Evolutionary conservation across 2,329 filamentous ascomycete genomes (phyloP), one percentile per base, ranked within the genome.

Genomic region (Dactylellina haptotyla): DNA sequence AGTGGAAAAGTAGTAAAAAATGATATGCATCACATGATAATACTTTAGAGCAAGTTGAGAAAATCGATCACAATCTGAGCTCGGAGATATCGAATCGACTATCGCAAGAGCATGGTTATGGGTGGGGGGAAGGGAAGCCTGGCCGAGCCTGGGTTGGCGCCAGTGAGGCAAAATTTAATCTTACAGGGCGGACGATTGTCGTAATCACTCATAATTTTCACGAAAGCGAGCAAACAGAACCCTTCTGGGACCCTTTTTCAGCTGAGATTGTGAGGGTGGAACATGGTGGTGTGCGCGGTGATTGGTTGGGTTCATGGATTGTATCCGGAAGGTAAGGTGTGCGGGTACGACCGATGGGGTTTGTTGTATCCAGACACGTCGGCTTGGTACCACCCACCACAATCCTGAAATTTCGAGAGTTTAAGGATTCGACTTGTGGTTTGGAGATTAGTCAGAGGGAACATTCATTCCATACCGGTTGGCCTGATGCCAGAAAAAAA

Each of bases 301-400:
- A 66, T 66, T 66, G 62, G 62, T 28, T 37, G 12, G 51, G 16
- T 4, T 4, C 59, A 54, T 26, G 46, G 46, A 64, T 64, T 54
- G 37, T 41, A 54, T 64, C 46, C 45, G 16, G 25, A 26, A 45
- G 51, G 37, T n/a, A 51, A 54, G 48, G 58, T 39, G 39, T 56
- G 46, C 26, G 50, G 61, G 37, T 65, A 46, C 45, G 45, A n/a
- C 50, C 48, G 50, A 56, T 64, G 30, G 30, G 34, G 62, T n/a
- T n/a, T n/a, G n/a, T n/a, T n/a, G 34, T 51, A 20, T 51, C 57
- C 41, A 66, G 51, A 66, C 62, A 66, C 62, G 62, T 66, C 62
- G 51, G 23, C 51, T 65, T 4, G 39, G 62, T 65, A 16, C 62
- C 46, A 66, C 62, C 43, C 50, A 63, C 45, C 50, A n/a, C n/a